These are phyloP conservation scores for Hanseniaspora mollemarum DNA, from an alignment of 805 yeast genomes.

Conservation along the genomic window DNA sequence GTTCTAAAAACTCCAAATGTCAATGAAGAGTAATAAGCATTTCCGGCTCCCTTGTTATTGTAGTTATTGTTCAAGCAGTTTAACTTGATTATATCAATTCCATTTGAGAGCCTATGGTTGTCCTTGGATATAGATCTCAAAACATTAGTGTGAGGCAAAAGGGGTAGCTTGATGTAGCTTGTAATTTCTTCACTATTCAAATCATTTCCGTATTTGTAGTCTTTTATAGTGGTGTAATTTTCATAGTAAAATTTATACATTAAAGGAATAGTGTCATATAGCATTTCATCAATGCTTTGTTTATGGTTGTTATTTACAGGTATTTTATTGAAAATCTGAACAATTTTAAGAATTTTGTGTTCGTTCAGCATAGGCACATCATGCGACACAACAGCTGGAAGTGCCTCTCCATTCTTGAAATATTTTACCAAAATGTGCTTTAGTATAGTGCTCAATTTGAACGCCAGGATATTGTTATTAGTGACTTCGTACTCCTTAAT, in stretches of 20 bases:
- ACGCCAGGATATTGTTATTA: not conserved
- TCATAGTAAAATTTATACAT: constrained; percentile 7
- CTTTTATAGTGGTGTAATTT: not conserved
- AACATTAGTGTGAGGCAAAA: not conserved
- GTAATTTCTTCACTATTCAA: not conserved
- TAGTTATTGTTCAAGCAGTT: constrained; percentile 1
- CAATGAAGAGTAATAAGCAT: not conserved
- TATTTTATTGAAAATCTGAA: not conserved
- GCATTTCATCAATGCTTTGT: not conserved
- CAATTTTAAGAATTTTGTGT: not conserved
- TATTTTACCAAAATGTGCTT: not conserved
- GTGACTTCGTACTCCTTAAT: not conserved
- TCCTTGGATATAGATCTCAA: not conserved
- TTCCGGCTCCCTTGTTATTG: not conserved
- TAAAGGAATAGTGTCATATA: constrained; percentile 8
- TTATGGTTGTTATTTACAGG: not conserved
- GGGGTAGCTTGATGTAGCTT: not conserved
- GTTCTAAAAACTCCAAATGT: not conserved
- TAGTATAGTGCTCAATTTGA: not conserved
- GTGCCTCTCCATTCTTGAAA: not conserved
- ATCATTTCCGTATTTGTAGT: not conserved
- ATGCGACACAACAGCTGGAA: not conserved
- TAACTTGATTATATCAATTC: not conserved
- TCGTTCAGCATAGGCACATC: not conserved
- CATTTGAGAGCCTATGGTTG: not conserved